Percentiles rank a stretch among this genome's conserved stretches.
Conservation (phyloP, 2,329 filamentous ascomycete species). For the Pyrenochaeta sp. region DNA sequence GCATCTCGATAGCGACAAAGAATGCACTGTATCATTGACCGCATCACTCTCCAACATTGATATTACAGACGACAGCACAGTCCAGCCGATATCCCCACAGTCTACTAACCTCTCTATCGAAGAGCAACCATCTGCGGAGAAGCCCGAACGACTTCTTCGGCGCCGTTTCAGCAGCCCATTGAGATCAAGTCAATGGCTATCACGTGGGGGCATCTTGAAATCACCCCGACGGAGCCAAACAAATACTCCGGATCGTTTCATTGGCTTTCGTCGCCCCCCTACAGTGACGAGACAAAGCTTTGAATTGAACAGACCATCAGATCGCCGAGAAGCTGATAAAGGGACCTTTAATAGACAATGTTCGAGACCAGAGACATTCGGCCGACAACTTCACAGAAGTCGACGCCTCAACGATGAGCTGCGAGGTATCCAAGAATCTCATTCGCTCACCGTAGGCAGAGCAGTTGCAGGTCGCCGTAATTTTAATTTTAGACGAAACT, state of each 20-base stretch:
- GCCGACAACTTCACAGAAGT: conserved; percentile 48
- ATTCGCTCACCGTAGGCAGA: conserved; percentile 35
- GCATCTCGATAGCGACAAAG: too few relatives aligned
- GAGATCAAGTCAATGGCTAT: conserved; percentile 40
- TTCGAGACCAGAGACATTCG: conserved; percentile 61
- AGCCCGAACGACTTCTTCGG: conserved; percentile 21
- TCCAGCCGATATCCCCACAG: neutral
- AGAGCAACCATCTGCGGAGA: conserved; percentile 1
- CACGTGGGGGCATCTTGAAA: conserved; percentile 30
- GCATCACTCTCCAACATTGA: conserved; percentile 1
- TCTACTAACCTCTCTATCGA: neutral
- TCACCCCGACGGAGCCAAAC: conserved; percentile 25
- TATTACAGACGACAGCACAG: conserved; percentile 3
- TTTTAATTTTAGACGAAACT: conserved; percentile 30
- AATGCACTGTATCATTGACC: conserved; percentile 9
- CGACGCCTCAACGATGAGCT: conserved; percentile 42
- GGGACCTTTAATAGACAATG: conserved; percentile 54
- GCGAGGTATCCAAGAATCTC: conserved; percentile 39
- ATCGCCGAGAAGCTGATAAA: conserved; percentile 57
- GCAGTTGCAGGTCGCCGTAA: conserved; percentile 24
- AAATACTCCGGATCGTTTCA: conserved; percentile 65
- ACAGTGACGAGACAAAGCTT: conserved; percentile 58
- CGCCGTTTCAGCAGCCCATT: conserved; percentile 41
- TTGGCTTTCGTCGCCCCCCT: conserved; percentile 56
- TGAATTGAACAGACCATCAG: conserved; percentile 58